Base-by-base conservation (phyloP, 345 rosid species). In the Acer saccharum region DNA sequence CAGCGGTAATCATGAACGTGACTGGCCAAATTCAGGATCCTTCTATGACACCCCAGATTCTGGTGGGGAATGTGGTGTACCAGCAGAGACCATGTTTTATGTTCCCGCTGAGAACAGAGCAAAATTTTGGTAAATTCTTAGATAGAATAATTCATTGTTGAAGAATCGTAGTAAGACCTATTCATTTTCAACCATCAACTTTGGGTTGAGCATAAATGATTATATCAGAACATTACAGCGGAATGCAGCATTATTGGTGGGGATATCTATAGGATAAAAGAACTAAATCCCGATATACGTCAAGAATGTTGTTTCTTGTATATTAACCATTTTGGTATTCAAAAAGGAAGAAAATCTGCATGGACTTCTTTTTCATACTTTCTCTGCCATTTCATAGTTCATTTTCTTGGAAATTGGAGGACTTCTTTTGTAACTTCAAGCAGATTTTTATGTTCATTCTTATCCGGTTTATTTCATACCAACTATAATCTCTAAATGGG, bases 1-100 rank as follows among this genome's bases (percentile, higher is more conserved):
- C 84, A 92, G 97, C 73, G 93, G 95, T 41, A 92, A 92, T 81
- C 95, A 92, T 74, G 95, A 92, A 84, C 95, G 92, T 14, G 95
- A 90, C 41, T 88, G 92, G 91, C 93, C 97, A 74, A 82, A 86
- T 57, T 65, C 93, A 2, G 92, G 95, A 76, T 89, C 93, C 16
- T 92, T 89, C 78, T 88, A 86, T n/a, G 81, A 80, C 70, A 78
- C 55, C 11, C 78, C 32, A 16, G 91, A 88, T 81, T 86, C 91
- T 41, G 89, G 87, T 32, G 91, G 91, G 46, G 91, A 88, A 80
- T 88, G 91, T n/a, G 89, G 91, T 17, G 91, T 88, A 72, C 88
- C 64, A 23, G 84, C 89, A 66, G 85, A 88, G 83, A 86, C 85
- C 63, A 83, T 84, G 84, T 88, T 82, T 71, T 88, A 83, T 78